A percentile compares a stretch with the other conserved stretches of the same genome.
Evolutionary conservation across 2,329 filamentous ascomycete genomes (phyloP).

Genomic region (Penicillium sp.): DNA sequence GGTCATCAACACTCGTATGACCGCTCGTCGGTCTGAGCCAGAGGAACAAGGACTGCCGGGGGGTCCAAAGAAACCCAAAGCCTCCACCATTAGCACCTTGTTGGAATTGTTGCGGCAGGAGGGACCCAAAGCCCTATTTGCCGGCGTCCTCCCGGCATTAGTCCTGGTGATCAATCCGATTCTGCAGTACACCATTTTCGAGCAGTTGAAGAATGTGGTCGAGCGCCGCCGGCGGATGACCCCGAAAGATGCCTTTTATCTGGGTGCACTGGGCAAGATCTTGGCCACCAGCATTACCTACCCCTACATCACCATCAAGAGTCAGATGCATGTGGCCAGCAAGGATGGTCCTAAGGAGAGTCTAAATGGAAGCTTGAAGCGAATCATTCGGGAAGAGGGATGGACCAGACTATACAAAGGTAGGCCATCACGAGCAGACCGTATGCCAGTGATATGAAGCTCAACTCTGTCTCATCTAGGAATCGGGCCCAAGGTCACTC

Average conservation of each 20-base stretch:
- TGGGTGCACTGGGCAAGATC: constrained; percentile 90
- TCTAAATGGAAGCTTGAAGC: constrained; percentile 68
- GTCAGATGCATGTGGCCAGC: constrained; percentile 86
- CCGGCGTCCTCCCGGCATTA: constrained; percentile 85
- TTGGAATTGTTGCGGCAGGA: constrained; percentile 75
- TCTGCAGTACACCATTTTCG: constrained; percentile 95
- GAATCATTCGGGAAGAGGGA: constrained; percentile 84
- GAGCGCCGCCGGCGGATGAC: constrained; percentile 74
- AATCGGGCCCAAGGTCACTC: constrained; percentile 91
- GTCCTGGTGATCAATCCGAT: constrained; percentile 97
- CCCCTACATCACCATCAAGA: constrained; percentile 98
- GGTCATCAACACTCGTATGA: constrained; percentile 98
- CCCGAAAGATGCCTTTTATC: constrained; percentile 78
- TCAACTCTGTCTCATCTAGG: constrained; percentile 48
- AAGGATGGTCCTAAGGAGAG: constrained; percentile 71
- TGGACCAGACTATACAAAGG: constrained; percentile 88
- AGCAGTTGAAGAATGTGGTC: constrained; percentile 89
- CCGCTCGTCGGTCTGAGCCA: constrained; percentile 65
- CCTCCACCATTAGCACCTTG: constrained; percentile 72
- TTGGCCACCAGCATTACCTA: constrained; percentile 92
- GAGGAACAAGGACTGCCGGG: constrained; percentile 40
- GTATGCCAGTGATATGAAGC: not conserved
- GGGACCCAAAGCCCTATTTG: constrained; percentile 76
- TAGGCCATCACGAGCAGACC: constrained; percentile 40
- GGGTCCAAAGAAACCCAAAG: constrained; percentile 49